Evolutionary conservation across 2,329 filamentous ascomycete species (phyloP).

Genomic region (Cordyceps militaris): DNA sequence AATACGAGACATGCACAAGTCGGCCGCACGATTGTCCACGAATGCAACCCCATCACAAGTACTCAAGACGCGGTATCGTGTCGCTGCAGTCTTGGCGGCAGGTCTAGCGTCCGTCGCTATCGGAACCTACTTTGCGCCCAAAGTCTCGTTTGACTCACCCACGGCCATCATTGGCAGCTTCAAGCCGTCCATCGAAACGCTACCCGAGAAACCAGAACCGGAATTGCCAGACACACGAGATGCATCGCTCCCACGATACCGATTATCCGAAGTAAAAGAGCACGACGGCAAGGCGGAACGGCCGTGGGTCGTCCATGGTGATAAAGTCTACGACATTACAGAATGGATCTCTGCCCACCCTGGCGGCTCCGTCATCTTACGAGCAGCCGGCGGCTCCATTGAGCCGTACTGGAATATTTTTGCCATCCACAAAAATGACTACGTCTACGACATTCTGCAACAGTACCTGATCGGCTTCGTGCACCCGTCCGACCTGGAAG

Average conservation of each 20-base stretch:
- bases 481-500: constrained; percentile 49
- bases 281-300: constrained; percentile 45
- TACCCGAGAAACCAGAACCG: neutral
- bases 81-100: neutral
- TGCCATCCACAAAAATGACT: constrained; percentile 57
- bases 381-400: constrained; percentile 56
- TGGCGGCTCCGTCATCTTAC: constrained; percentile 60
- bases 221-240: constrained; percentile 26
- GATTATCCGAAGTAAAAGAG: constrained; percentile 43
- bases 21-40: neutral
- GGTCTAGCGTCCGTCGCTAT: constrained; percentile 1
- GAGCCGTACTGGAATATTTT: constrained; percentile 67
- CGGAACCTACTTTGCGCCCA: neutral
- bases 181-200: constrained; percentile 2
- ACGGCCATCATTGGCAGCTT: neutral
- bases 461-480: constrained; percentile 58
- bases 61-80: neutral
- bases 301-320: constrained; percentile 58
- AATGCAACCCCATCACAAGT: neutral
- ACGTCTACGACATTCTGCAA: constrained; percentile 59
- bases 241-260: constrained; percentile 40
- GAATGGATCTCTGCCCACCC: constrained; percentile 61
- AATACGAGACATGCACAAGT: neutral
- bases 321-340: constrained; percentile 64
- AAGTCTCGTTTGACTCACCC: constrained; percentile 1